phyloP scores from a whole-genome alignment of 2,329 filamentous ascomycete species.

The Clonostachys byssicola region DNA sequence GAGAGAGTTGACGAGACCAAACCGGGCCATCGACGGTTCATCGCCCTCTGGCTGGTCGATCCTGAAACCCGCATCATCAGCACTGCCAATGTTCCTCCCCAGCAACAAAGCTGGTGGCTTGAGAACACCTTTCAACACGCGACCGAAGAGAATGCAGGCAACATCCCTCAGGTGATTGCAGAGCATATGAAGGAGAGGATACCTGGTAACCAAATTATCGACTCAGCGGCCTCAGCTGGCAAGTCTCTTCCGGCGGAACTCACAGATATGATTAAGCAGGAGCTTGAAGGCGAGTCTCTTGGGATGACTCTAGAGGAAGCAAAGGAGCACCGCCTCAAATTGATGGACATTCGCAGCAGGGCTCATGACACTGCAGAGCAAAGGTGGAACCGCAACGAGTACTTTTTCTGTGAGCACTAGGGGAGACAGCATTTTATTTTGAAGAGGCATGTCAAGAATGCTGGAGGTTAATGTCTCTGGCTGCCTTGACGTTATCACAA shows the following conservation, averaged over 20 bases:
- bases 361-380: background rate
- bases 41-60: constrained; percentile 50
- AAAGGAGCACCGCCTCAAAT: constrained; percentile 2
- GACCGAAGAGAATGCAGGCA: background rate
- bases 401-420: constrained; percentile 3
- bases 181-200: background rate
- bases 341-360: constrained; percentile 3
- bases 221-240: background rate
- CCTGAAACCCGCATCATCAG: constrained; percentile 30
- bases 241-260: background rate
- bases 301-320: constrained; percentile 2
- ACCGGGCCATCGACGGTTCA: constrained; percentile 45
- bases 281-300: too few relatives aligned
- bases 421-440: too few relatives aligned
- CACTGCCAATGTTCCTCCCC: constrained; percentile 25
- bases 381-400: background rate
- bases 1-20: constrained; percentile 36
- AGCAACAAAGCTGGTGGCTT: constrained; percentile 22
- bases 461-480: too few relatives aligned
- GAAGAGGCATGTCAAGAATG: too few relatives aligned
- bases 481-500: too few relatives aligned
- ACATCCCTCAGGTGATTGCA: background rate
- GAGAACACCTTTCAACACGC: background rate
- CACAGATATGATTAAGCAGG: too few relatives aligned
- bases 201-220: background rate